Conservation (phyloP, 768 basidiomycete genomes). For the Rhizopogon vesiculosus region DNA sequence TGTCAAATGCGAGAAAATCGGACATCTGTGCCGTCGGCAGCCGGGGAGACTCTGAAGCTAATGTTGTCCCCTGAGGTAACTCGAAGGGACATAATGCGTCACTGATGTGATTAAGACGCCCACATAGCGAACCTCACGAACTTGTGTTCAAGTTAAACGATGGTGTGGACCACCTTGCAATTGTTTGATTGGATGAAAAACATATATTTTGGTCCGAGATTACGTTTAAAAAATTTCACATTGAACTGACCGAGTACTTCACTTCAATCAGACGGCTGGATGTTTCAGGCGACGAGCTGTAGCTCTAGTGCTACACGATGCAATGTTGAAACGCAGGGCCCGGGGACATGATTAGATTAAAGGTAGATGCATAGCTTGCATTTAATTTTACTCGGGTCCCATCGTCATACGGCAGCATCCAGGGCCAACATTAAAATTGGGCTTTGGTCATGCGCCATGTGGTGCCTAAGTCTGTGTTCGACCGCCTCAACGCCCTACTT, state of each 20-base stretch:
- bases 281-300: too few relatives aligned
- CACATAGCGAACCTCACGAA: background rate
- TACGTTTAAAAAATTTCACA: too few relatives aligned
- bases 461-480: slow-evolving; percentile 2
- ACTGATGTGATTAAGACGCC: background rate
- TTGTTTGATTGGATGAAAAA: too few relatives aligned
- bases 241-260: too few relatives aligned
- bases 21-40: slow-evolving; percentile 1
- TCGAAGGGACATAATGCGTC: background rate
- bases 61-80: background rate
- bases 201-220: too few relatives aligned
- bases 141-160: background rate
- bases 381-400: slow-evolving; percentile 1
- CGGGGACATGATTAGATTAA: background rate
- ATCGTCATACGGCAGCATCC: background rate
- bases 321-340: too few relatives aligned
- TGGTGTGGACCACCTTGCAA: too few relatives aligned
- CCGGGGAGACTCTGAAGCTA: background rate
- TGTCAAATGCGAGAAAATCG: slow-evolving; percentile 17
- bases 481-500: background rate
- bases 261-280: too few relatives aligned
- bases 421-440: slow-evolving; percentile 1
- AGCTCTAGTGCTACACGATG: background rate
- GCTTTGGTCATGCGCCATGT: slow-evolving; percentile 2
- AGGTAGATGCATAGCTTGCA: background rate